A percentile compares a stretch with the other conserved stretches of the same genome.
Evolutionary conservation across 805 yeast genomes (phyloP).

Genomic region (Schwanniomyces pseudopolymorphus): DNA sequence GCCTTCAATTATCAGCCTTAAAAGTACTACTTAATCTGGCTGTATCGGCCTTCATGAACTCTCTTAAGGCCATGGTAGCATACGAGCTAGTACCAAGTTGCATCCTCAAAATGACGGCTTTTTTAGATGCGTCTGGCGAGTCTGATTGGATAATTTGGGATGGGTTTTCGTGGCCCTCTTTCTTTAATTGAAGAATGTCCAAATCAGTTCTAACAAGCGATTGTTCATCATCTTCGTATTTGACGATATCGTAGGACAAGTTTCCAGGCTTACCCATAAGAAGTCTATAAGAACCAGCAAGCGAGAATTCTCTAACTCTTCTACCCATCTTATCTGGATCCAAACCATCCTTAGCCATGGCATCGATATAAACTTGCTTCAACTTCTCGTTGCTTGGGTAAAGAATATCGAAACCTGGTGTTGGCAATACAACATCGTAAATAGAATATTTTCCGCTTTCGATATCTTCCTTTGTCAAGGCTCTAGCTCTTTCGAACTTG

Average conservation of each 20-base stretch:
- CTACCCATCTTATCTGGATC: slow-evolving; percentile 86
- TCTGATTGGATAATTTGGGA: slow-evolving; percentile 27
- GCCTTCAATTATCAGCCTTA: background rate
- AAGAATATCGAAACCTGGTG: slow-evolving; percentile 91
- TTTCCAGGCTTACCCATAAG: slow-evolving; percentile 65
- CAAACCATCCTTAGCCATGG: slow-evolving; percentile 78
- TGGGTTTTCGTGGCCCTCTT: slow-evolving; percentile 18
- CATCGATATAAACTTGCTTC: slow-evolving; percentile 58
- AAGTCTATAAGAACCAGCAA: slow-evolving; percentile 86
- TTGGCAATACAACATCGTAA: slow-evolving; percentile 87
- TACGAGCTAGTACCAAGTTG: slow-evolving; percentile 84
- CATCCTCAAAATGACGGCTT: slow-evolving; percentile 74
- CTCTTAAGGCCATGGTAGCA: slow-evolving; percentile 97
- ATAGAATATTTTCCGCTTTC: slow-evolving; percentile 58
- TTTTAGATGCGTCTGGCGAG: slow-evolving; percentile 41
- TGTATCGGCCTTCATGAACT: slow-evolving; percentile 78
- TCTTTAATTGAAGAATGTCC: slow-evolving; percentile 35
- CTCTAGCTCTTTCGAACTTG: slow-evolving; percentile 63
- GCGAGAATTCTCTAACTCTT: slow-evolving; percentile 81
- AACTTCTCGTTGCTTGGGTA: slow-evolving; percentile 74
- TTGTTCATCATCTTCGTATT: slow-evolving; percentile 63
- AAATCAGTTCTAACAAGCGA: slow-evolving; percentile 80
- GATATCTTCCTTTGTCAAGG: slow-evolving; percentile 73
- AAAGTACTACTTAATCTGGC: slow-evolving; percentile 31
- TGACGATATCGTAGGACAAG: slow-evolving; percentile 60